Conservation (phyloP, 345 rosid genomes). For the Reutealis trisperma region DNA sequence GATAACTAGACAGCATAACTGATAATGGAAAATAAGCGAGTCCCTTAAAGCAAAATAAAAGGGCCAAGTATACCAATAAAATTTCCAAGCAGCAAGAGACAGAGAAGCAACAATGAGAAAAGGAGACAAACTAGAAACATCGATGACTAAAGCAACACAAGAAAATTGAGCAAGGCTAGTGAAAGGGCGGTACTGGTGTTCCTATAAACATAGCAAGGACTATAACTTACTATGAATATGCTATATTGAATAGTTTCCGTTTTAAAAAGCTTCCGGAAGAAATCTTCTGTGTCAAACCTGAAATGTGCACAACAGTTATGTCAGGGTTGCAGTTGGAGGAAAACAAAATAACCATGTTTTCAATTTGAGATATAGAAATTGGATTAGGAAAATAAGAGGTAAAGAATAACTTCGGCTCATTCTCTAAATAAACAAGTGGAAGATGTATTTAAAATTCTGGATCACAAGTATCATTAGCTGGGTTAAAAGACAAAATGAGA, state of each 20-base stretch:
- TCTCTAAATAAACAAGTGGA: not conserved
- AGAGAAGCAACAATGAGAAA: not conserved
- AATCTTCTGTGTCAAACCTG: conserved; percentile 86
- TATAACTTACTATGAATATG: conserved; percentile 68
- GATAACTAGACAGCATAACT: not conserved
- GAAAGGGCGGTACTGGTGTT: not conserved
- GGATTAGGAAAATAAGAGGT: not conserved
- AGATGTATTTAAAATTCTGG: not conserved
- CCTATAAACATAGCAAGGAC: not conserved
- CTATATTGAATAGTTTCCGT: conserved; percentile 64
- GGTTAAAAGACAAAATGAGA: not conserved
- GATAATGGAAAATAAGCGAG: not conserved
- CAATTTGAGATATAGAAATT: not conserved
- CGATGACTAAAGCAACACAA: too few relatives aligned
- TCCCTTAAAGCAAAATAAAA: not conserved
- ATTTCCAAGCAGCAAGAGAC: too few relatives aligned
- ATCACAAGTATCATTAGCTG: not conserved
- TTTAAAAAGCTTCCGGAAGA: conserved; percentile 63
- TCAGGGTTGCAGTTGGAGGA: not conserved
- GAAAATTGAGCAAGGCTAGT: not conserved
- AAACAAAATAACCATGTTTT: not conserved
- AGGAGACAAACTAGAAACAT: not conserved
- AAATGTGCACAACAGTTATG: conserved; percentile 20
- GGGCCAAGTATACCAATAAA: not conserved
- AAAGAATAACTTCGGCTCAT: not conserved